These are phyloP conservation scores for Tulasnella calospora DNA, from an alignment of 768 basidiomycete genomes.

Conservation along the genomic window DNA sequence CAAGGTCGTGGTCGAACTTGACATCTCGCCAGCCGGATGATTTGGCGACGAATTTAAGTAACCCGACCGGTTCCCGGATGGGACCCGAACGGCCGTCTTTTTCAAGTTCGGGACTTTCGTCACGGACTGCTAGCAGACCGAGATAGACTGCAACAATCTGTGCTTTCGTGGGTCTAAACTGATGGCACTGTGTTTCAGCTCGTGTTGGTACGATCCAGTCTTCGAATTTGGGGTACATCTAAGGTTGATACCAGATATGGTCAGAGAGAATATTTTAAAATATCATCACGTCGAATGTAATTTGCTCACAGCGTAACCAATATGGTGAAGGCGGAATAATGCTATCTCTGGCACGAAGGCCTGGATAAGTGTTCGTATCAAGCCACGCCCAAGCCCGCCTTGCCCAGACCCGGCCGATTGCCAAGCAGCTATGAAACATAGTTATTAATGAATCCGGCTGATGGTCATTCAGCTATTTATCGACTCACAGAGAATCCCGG, in stretches of 20 bases:
- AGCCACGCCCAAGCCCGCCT: conserved; percentile 17
- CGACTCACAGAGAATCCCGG: conserved; percentile 19
- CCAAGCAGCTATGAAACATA: conserved; percentile 12
- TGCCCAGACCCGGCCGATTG: conserved; percentile 23
- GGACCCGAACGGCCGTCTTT: background rate
- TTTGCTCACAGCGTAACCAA: conserved; percentile 16
- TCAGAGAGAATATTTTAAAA: background rate
- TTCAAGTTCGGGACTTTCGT: background rate
- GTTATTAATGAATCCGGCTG: background rate
- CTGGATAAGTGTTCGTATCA: conserved; percentile 9
- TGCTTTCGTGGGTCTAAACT: conserved; percentile 23
- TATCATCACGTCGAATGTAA: background rate
- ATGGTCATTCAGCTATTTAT: background rate
- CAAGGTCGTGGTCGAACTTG: conserved; percentile 7
- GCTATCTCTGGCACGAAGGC: conserved; percentile 24
- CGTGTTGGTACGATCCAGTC: conserved; percentile 15
- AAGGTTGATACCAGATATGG: background rate
- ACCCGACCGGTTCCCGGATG: background rate
- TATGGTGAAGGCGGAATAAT: conserved; percentile 14
- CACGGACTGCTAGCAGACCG: conserved; percentile 14
- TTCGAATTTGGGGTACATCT: conserved; percentile 22
- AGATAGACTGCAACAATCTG: conserved; percentile 23
- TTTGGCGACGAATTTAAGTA: background rate
- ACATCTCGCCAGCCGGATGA: conserved; percentile 21
- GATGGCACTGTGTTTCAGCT: conserved; percentile 7